Base-by-base conservation (phyloP, 345 rosid species). In the Corymbia maculata region DNA sequence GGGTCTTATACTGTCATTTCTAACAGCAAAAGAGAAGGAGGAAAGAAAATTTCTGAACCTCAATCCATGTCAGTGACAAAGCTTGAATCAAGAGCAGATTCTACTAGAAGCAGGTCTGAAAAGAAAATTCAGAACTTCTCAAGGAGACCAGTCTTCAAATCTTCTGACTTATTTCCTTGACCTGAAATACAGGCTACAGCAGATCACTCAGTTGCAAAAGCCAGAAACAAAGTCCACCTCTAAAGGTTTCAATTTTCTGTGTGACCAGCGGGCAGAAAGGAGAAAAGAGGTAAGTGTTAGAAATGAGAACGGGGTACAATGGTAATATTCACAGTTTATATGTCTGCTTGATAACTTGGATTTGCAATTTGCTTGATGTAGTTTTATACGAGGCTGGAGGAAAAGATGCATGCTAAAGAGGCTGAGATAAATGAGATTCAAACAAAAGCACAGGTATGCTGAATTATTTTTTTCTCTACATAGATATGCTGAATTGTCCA, bases 371-470 rank as follows among this genome's bases (percentile, higher is more conserved):
- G 51, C 55, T 80, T 51, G 15, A 87, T 91, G 90, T 90, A 97
- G 98, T 95, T 90, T 91, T 94, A 87, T 90, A 92, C 79, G 93
- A 96, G 95, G 94, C 90, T 96, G 89, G 98, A 95, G 88, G 94
- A 94, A 90, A 97, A 95, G 89, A 90, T 93, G 94, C 94, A 94
- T 88, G 96, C 96, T 52, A 95, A 94, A 91, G 95, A 95, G 91
- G 91, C 94, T 68, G 95, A 96, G 91, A 94, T 91, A 89, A 94
- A 90, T 90, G 95, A 93, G 88, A 92, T 95, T 87, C 95, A 93
- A 88, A 95, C 96, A 26, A 95, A 85, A 93, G 94, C 93, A 32
- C 97, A 95, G 94, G 98, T 96, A 95, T 42, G 89, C 82, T 70
- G 82, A 70, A 70, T 70, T 10, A 36, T 70, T 32, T 59, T 2